A percentile compares a stretch with the other conserved stretches of the same genome.
These are phyloP conservation scores for Senna tora DNA, from an alignment of 306 rosid genomes.

Conservation along the genomic window DNA sequence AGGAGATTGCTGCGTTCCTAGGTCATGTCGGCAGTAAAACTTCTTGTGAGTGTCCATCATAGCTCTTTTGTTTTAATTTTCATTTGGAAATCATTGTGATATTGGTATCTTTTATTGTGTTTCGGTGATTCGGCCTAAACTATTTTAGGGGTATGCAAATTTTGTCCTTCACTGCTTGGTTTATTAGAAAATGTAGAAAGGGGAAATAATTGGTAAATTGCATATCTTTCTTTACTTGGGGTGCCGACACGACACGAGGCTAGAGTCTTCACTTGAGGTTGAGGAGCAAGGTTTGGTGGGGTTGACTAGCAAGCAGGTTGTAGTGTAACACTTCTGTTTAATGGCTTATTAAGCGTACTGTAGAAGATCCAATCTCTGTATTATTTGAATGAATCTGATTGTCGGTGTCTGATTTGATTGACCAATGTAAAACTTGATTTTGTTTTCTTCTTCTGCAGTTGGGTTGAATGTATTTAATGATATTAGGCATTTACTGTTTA, in stretches of 20 bases:
- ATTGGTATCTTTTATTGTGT: not conserved
- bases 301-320: not conserved
- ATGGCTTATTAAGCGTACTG: not conserved
- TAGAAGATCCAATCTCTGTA: not conserved
- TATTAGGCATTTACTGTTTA: not conserved
- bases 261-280: not conserved
- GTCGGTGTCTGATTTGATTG: slow-evolving; percentile 28
- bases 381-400: slow-evolving; percentile 23
- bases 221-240: not conserved
- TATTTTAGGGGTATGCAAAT: not conserved
- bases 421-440: slow-evolving; percentile 18
- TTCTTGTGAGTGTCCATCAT: slow-evolving; percentile 57
- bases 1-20: slow-evolving; percentile 84
- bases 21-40: slow-evolving; percentile 91
- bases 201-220: not conserved
- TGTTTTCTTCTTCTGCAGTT: not conserved
- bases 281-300: not conserved
- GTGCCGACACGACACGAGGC: too few species aligned
- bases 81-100: not conserved
- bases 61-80: not conserved
- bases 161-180: not conserved
- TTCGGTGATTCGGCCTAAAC: not conserved
- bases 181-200: not conserved
- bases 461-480: not conserved
- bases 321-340: not conserved